Base-by-base conservation (phyloP, 176 grass and related monocot species). In the Luzula sylvatica region DNA sequence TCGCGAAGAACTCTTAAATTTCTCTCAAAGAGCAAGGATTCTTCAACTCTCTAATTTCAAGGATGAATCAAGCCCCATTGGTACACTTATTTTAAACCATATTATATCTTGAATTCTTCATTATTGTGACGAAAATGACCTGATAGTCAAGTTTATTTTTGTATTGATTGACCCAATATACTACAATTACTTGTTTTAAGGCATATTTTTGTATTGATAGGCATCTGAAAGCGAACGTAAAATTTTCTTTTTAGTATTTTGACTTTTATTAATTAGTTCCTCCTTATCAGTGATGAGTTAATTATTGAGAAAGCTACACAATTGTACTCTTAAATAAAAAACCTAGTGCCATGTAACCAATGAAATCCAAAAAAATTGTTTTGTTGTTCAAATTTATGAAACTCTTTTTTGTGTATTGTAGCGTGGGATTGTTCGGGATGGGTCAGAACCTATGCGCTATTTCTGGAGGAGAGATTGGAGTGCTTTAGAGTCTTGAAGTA, bases 401-500 rank as follows among this genome's bases (percentile, higher is more conserved):
- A 15, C n/a, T 35, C 9, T 35, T 7, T 35, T 0, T 7, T 35
- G 9, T 35, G 46, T 13, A 62, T 59, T 72, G 28, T 70, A 95
- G 89, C 89, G 44, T 95, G 88, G 88, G 88, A 95, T 52, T 95
- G 69, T 58, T 88, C 88, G 63, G 86, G 76, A 57, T 95, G 89
- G 83, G 89, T 95, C 65, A 79, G 83, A 24, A 73, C 80, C 12
- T 95, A 95, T 32, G 80, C 80, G 62, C 53, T 82, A 12, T 95
- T 82, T 80, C 66, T 95, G 62, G 89, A 95, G 61, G 89, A 95
- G 71, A 81, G 85, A 78, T 62, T 95, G 29, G 83, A 95, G 80
- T 95, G 89, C 56, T 95, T 95, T 54, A 95, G 66, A 63, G 46
- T 95, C 38, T 73, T 95, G 69, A 85, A 81, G 47, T 88, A 95